Evolutionary conservation across 2,329 filamentous ascomycete genomes (phyloP).

Genomic region (Fusarium sp.): DNA sequence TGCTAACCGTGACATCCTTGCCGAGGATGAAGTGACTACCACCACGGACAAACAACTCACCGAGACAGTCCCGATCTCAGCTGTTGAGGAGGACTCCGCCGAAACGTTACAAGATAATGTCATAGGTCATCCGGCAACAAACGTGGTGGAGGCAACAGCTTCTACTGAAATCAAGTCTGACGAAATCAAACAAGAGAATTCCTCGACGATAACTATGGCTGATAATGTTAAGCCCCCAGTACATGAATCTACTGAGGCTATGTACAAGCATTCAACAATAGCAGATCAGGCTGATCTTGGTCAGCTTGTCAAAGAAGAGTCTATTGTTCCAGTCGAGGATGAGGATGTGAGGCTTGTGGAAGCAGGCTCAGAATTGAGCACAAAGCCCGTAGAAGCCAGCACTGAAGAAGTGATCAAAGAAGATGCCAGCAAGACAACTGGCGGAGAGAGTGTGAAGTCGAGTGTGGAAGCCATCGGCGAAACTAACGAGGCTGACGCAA

Average conservation of each 20-base stretch:
- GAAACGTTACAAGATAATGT: background rate
- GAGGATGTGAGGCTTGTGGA: background rate
- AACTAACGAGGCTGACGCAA: constrained; percentile 4
- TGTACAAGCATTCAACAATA: background rate
- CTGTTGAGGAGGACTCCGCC: background rate
- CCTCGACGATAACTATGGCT: background rate
- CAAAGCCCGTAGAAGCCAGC: background rate
- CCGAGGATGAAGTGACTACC: background rate
- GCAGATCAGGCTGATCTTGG: background rate
- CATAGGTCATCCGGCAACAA: background rate
- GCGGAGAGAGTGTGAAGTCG: background rate
- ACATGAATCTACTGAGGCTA: background rate
- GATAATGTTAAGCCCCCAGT: background rate
- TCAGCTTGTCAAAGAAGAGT: background rate
- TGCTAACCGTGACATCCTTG: background rate
- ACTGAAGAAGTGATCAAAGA: background rate
- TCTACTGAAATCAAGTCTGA: background rate
- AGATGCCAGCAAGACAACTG: background rate
- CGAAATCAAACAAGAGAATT: background rate
- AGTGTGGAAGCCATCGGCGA: constrained; percentile 2
- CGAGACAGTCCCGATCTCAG: background rate
- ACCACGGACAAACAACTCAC: background rate
- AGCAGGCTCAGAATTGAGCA: background rate
- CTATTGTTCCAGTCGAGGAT: background rate
- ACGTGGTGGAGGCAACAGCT: background rate